Evolutionary conservation across 73 alveolate genomes (phyloP).

Genomic region (Paramecium sexaurelia): DNA sequence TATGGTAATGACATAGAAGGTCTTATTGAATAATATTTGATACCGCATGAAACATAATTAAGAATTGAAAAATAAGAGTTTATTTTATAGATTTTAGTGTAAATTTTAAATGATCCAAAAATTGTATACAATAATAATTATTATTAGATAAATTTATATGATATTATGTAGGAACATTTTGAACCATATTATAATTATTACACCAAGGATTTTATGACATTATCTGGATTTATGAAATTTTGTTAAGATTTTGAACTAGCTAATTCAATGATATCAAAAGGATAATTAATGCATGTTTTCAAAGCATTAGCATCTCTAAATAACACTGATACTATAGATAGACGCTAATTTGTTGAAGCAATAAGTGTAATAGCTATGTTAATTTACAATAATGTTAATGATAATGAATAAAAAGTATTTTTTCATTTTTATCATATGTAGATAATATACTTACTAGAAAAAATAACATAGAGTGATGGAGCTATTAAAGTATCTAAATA

Average conservation of each 20-base stretch:
- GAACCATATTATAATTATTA: constrained; percentile 1
- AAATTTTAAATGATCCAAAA: neutral
- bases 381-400: neutral
- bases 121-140: neutral
- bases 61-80: constrained; percentile 5
- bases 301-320: constrained; percentile 6
- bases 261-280: neutral
- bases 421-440: neutral
- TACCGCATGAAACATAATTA: neutral
- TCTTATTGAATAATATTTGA: neutral
- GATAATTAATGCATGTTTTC: neutral
- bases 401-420: neutral
- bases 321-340: neutral
- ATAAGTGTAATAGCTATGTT: constrained; percentile 26
- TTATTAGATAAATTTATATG: neutral
- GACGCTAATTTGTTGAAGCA: constrained; percentile 35
- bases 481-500: constrained; percentile 7
- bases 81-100: neutral
- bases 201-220: neutral
- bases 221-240: constrained; percentile 29
- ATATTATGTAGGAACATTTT: neutral
- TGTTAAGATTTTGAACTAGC: constrained; percentile 35
- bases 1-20: neutral
- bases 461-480: constrained; percentile 4
- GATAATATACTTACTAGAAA: constrained; percentile 11